phyloP scores from a whole-genome alignment of 2,329 filamentous ascomycete genomes.

The Mycocentrospora acerina region DNA sequence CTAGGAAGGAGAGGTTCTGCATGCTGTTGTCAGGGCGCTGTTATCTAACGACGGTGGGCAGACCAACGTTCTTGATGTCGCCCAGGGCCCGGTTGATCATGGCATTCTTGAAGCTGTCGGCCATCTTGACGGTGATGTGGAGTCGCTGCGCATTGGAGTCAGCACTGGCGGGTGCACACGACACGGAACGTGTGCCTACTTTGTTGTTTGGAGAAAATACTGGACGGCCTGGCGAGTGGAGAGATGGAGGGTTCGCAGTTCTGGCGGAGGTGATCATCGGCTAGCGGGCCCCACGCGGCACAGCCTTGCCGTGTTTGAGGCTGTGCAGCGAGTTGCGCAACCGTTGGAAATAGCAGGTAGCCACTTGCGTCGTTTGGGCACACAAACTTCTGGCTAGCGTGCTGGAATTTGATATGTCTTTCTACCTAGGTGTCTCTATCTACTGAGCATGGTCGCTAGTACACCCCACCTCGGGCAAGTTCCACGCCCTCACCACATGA shows the following conservation, averaged over 20 bases:
- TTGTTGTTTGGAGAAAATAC: background rate
- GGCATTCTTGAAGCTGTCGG: slow-evolving; percentile 53
- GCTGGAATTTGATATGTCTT: no score
- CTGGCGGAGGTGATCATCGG: slow-evolving; percentile 8
- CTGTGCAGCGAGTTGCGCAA: slow-evolving; percentile 9
- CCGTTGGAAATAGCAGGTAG: no score
- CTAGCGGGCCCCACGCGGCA: slow-evolving; percentile 14
- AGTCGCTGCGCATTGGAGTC: no score
- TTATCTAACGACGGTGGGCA: background rate
- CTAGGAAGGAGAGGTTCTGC: slow-evolving; percentile 87
- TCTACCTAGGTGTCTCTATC: no score
- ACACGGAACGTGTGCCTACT: background rate
- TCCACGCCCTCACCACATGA: background rate
- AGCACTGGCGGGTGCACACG: background rate
- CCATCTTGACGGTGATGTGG: slow-evolving; percentile 31
- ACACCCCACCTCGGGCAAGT: no score
- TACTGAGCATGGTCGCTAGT: no score
- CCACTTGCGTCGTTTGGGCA: no score
- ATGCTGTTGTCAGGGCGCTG: slow-evolving; percentile 15
- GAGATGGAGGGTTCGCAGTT: slow-evolving; percentile 4
- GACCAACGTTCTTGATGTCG: slow-evolving; percentile 77
- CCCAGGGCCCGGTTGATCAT: slow-evolving; percentile 83
- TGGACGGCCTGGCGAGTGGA: background rate
- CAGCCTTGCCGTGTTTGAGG: slow-evolving; percentile 17
- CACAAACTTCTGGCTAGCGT: no score